Conservation (phyloP, 768 basidiomycete species). For the Roridomyces roridus region DNA sequence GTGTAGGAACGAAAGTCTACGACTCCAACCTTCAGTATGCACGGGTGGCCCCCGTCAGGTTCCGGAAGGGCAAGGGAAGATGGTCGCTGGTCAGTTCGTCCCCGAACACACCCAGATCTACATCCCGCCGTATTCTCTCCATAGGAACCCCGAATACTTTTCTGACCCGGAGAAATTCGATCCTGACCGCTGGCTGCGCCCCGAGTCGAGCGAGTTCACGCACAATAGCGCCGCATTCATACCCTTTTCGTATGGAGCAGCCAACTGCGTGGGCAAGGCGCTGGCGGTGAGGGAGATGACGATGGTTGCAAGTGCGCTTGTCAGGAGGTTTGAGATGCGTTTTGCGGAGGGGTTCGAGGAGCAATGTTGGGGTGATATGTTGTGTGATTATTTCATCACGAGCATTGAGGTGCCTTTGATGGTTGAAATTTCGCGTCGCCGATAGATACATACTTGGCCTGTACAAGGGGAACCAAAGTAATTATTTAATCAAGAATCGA, state of each 20-base stretch:
- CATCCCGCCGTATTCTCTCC: slow-evolving; percentile 50
- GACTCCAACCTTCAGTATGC: slow-evolving; percentile 56
- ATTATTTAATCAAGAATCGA: slow-evolving; percentile 22
- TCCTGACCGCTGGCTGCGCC: slow-evolving; percentile 45
- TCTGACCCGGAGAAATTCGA: slow-evolving; percentile 50
- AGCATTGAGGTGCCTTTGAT: slow-evolving; percentile 36
- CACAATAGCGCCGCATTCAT: slow-evolving; percentile 43
- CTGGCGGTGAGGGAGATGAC: slow-evolving; percentile 49
- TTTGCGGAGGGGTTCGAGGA: slow-evolving; percentile 40
- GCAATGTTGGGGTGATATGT: slow-evolving; percentile 36
- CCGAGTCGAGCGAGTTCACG: slow-evolving; percentile 12
- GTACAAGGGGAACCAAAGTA: no score
- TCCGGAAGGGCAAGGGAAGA: slow-evolving; percentile 13
- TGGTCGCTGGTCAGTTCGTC: slow-evolving; percentile 30
- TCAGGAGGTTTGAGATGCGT: slow-evolving; percentile 44
- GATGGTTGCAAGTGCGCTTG: slow-evolving; percentile 41
- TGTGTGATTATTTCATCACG: slow-evolving; percentile 43
- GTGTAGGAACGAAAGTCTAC: slow-evolving; percentile 54
- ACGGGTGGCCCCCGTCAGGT: slow-evolving; percentile 43
- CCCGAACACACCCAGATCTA: slow-evolving; percentile 52
- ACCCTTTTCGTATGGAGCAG: slow-evolving; percentile 49
- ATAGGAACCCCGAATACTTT: slow-evolving; percentile 57
- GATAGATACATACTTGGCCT: background rate
- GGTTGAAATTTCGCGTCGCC: no score
- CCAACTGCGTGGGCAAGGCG: slow-evolving; percentile 49